Conservation (phyloP, 805 yeast species). For the Kodamaea hsintzibuensis region DNA sequence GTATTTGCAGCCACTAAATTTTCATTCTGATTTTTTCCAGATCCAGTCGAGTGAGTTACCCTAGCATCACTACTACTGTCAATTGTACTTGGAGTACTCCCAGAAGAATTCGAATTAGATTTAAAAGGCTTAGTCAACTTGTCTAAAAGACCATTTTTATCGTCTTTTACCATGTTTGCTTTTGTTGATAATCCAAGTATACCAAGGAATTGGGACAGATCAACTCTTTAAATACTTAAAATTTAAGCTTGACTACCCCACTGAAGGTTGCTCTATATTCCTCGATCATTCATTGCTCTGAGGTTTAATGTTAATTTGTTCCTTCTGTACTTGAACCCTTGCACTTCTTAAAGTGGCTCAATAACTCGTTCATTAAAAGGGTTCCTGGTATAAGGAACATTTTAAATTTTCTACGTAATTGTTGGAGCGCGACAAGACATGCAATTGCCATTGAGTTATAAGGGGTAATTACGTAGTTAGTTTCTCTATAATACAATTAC, state of each 20-base stretch:
- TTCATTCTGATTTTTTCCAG: background rate
- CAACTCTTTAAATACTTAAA: background rate
- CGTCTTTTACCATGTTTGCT: conserved; percentile 15
- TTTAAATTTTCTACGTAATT: background rate
- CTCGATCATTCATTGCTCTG: background rate
- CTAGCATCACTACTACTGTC: background rate
- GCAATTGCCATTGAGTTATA: too few species aligned
- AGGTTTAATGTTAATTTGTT: background rate
- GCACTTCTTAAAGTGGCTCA: background rate
- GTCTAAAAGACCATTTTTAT: conserved; percentile 19
- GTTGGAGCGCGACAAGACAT: too few species aligned
- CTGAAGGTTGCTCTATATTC: background rate
- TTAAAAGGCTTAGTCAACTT: conserved; percentile 27
- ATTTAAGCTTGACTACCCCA: background rate
- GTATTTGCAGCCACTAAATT: background rate
- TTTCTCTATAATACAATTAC: too few species aligned
- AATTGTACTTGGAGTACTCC: conserved; percentile 3
- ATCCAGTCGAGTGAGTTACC: background rate
- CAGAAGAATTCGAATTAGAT: conserved; percentile 8
- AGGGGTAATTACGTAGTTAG: too few species aligned
- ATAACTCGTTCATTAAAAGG: background rate
- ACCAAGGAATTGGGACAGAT: background rate
- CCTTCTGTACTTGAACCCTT: background rate
- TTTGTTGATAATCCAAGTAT: background rate
- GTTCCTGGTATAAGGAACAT: background rate